Evolutionary conservation across 2,329 filamentous ascomycete species (phyloP).

Genomic region (Ascochyta rabiei): DNA sequence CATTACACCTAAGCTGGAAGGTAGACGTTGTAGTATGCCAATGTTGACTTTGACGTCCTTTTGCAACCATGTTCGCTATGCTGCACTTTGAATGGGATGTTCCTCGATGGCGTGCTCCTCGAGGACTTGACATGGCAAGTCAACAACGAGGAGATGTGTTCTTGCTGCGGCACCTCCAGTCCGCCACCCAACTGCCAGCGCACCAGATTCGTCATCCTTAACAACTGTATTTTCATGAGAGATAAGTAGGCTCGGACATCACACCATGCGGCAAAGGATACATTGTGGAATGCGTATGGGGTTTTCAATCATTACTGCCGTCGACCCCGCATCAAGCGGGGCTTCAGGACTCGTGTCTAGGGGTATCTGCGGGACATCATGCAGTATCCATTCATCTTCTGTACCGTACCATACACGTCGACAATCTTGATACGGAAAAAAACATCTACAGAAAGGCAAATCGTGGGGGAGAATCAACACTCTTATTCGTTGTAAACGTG

Average conservation of each 20-base stretch:
- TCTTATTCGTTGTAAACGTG: constrained; percentile 43
- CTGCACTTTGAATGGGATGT: not conserved
- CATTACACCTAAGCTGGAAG: constrained; percentile 25
- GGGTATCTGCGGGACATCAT: constrained; percentile 13
- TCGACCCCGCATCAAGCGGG: not conserved
- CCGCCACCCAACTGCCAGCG: too few relatives aligned
- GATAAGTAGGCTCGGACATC: too few relatives aligned
- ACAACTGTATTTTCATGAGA: too few relatives aligned
- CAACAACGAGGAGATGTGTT: too few relatives aligned
- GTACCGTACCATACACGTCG: constrained; percentile 6
- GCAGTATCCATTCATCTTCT: not conserved
- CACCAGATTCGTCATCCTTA: too few relatives aligned
- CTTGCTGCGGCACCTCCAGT: too few relatives aligned
- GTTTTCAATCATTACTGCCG: constrained; percentile 13
- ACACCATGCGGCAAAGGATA: not conserved
- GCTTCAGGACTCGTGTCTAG: constrained; percentile 1
- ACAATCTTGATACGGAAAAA: constrained; percentile 16
- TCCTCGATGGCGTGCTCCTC: too few relatives aligned
- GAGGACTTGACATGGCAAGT: too few relatives aligned
- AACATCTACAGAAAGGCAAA: constrained; percentile 21
- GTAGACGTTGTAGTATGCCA: not conserved
- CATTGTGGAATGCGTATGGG: not conserved
- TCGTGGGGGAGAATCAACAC: constrained; percentile 37
- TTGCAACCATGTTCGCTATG: not conserved
- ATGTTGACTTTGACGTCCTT: not conserved